phyloP scores from a whole-genome alignment of 495 filamentous ascomycete genomes.

The Choiromyces venosus region DNA sequence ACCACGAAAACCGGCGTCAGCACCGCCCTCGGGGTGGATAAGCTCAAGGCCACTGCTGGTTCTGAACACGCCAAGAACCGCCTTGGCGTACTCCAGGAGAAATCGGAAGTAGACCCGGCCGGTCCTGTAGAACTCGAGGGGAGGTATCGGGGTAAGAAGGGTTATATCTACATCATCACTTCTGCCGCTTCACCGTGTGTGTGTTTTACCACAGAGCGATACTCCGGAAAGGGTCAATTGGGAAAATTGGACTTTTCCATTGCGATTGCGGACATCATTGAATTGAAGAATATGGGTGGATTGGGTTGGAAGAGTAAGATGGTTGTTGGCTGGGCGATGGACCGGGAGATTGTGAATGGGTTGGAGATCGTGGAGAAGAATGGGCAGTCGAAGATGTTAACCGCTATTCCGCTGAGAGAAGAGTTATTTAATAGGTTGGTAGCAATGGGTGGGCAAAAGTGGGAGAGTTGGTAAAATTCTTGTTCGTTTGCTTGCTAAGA shows the following conservation, averaged over 20 bases:
- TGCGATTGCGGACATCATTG: slow-evolving; percentile 56
- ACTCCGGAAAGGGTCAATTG: slow-evolving; percentile 38
- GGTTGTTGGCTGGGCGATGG: slow-evolving; percentile 74
- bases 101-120: slow-evolving; percentile 44
- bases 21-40: slow-evolving; percentile 64
- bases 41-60: slow-evolving; percentile 60
- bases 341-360: slow-evolving; percentile 71
- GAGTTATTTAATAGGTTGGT: slow-evolving; percentile 81
- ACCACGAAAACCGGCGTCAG: slow-evolving; percentile 62
- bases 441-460: slow-evolving; percentile 79
- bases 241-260: slow-evolving; percentile 45
- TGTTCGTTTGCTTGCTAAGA: too few relatives aligned
- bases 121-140: slow-evolving; percentile 74
- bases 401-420: slow-evolving; percentile 67
- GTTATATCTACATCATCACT: slow-evolving; percentile 63
- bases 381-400: slow-evolving; percentile 57
- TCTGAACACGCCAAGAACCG: slow-evolving; percentile 62
- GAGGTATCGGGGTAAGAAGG: slow-evolving; percentile 65
- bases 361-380: slow-evolving; percentile 59
- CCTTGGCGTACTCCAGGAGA: slow-evolving; percentile 57
- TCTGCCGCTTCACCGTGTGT: slow-evolving; percentile 40
- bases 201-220: slow-evolving; percentile 36
- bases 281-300: slow-evolving; percentile 76
- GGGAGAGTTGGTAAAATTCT: slow-evolving; percentile 63
- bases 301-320: slow-evolving; percentile 82